These are phyloP conservation scores for Garcia nutans DNA, from an alignment of 345 rosid species.

Conservation along the genomic window DNA sequence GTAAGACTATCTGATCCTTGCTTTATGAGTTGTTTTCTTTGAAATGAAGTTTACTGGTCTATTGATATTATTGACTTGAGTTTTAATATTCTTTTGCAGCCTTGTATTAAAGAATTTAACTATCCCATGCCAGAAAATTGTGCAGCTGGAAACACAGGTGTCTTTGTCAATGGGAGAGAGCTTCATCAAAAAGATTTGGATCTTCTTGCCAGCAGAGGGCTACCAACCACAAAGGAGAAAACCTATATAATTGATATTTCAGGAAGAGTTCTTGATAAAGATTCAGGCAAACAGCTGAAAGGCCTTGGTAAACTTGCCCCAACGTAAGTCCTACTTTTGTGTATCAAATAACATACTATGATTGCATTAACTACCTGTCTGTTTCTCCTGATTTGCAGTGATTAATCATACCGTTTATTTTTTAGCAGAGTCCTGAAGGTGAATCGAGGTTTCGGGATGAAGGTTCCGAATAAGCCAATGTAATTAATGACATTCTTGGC, in stretches of 20 bases:
- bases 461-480: slow-evolving; percentile 13
- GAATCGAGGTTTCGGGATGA: slow-evolving; percentile 33
- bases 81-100: slow-evolving; percentile 11
- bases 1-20: slow-evolving; percentile 22
- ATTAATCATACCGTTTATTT: background rate
- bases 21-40: background rate
- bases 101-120: slow-evolving; percentile 28
- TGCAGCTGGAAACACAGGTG: slow-evolving; percentile 23
- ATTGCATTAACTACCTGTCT: background rate
- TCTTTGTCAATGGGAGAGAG: slow-evolving; percentile 32
- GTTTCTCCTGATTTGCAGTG: too few relatives aligned
- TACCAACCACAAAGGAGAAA: slow-evolving; percentile 21
- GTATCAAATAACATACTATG: background rate
- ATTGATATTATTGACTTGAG: background rate
- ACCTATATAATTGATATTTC: slow-evolving; percentile 19
- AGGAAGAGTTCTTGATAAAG: slow-evolving; percentile 26
- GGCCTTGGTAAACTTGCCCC: slow-evolving; percentile 34
- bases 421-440: slow-evolving; percentile 25
- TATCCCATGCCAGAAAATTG: slow-evolving; percentile 27
- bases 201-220: slow-evolving; percentile 24
- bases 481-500: background rate
- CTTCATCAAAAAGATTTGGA: slow-evolving; percentile 29
- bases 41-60: background rate
- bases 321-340: slow-evolving; percentile 20
- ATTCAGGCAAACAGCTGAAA: slow-evolving; percentile 14